Conservation (phyloP, 495 filamentous ascomycete genomes). For the Aspergillus ostianus region DNA sequence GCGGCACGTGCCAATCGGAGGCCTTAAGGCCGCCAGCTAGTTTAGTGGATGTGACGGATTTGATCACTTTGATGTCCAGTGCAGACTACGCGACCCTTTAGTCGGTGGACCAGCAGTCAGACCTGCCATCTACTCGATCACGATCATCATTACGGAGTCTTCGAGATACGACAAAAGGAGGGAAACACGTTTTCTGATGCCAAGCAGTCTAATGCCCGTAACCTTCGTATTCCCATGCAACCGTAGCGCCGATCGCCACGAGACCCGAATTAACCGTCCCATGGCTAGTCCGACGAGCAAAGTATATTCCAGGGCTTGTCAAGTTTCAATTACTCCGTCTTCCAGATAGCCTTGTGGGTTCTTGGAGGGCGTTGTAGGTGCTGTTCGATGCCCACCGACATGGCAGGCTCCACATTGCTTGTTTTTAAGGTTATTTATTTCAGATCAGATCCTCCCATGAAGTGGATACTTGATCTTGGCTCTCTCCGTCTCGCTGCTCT, state of each 20-base stretch:
- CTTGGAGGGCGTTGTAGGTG: neutral
- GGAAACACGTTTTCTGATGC: too few relatives aligned
- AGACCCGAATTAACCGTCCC: too few relatives aligned
- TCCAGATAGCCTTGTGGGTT: too few relatives aligned
- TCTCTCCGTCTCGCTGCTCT: neutral
- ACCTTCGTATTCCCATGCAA: neutral
- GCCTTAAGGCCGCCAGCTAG: neutral
- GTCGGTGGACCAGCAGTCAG: too few relatives aligned
- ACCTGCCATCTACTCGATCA: too few relatives aligned
- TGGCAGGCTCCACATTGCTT: neutral
- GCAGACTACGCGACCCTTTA: neutral
- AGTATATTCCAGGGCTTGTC: too few relatives aligned
- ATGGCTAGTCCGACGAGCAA: too few relatives aligned
- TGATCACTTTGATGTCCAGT: neutral
- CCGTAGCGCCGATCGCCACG: neutral
- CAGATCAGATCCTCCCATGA: neutral
- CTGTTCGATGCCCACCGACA: neutral
- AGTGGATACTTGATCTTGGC: neutral
- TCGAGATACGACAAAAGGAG: too few relatives aligned
- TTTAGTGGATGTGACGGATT: neutral
- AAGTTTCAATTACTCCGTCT: too few relatives aligned
- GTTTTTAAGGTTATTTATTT: neutral
- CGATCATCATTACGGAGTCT: too few relatives aligned
- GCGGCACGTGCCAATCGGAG: neutral
- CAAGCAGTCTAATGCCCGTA: neutral